Evolutionary conservation across 208 protist genomes (phyloP).

Genomic region (Trypanosoma lewisi): DNA sequence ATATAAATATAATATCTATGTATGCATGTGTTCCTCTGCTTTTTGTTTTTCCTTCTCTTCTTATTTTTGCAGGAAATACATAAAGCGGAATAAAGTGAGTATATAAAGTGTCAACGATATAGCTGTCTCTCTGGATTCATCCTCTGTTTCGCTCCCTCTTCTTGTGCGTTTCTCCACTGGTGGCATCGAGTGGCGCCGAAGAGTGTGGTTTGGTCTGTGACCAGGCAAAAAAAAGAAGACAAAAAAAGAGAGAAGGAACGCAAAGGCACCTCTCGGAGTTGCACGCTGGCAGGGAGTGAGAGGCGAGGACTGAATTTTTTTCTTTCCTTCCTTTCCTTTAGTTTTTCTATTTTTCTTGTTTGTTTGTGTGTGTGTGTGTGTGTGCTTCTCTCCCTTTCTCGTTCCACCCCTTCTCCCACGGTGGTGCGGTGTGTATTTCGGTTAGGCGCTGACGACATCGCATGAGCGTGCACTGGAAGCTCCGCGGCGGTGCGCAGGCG

Average conservation of each 20-base stretch:
- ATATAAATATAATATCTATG: neutral
- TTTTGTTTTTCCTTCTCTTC: slow-evolving; percentile 12
- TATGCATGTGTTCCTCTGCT: neutral
- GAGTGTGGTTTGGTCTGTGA: neutral
- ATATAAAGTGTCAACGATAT: neutral
- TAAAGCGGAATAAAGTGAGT: slow-evolving; percentile 3
- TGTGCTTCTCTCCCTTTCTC: neutral
- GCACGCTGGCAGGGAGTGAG: neutral
- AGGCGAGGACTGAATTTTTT: neutral
- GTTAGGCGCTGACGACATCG: neutral
- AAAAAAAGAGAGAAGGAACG: neutral
- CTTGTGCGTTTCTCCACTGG: neutral
- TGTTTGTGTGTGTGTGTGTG: no score
- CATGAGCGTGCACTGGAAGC: slow-evolving; percentile 66
- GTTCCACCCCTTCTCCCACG: neutral
- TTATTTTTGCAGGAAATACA: slow-evolving; percentile 21
- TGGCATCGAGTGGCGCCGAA: neutral
- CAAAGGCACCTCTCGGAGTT: neutral
- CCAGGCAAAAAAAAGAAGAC: neutral
- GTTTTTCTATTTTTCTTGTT: no score
- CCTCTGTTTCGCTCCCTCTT: slow-evolving; percentile 11
- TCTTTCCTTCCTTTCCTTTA: slow-evolving; percentile 1
- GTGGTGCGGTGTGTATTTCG: neutral
- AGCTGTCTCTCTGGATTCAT: neutral
- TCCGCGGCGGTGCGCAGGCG: slow-evolving; percentile 56